Base-by-base conservation (phyloP, 345 rosid species). In the sweet orange (Citrus sinensis) region DNA sequence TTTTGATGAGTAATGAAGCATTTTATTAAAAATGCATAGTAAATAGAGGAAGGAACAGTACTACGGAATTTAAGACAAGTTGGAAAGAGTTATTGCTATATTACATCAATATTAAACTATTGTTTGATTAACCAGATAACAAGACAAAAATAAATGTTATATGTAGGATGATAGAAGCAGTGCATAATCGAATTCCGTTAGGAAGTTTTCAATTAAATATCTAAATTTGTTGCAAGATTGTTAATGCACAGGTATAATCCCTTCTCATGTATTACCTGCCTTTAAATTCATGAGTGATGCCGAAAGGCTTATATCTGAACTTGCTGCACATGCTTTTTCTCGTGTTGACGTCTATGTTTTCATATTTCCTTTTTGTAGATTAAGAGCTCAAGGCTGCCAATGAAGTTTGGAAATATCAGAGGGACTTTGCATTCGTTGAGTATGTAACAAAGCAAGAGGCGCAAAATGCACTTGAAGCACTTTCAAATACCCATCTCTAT, bases 371-470 rank as follows among this genome's bases (percentile, higher is more conserved):
- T 32, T 32, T 32, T 76, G 67, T 87, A 92, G 99, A 83, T 96
- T 80, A 96, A 94, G 89, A 89, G 97, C 83, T 75, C 91, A 76
- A 85, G 99, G 83, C 82, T 92, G 79, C 99, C 99, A 19, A 91
- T 81, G 93, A 94, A 89, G 69, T 88, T 89, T 67, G 93, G 92
- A 83, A 87, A 83, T 83, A 83, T 83, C 94, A 83, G 72, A 88
- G 97, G 67, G 99, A 98, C 49, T 96, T 82, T 84, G 98, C 93
- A 13, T 94, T 94, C 71, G 92, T 96, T 73, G 98, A 94, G 84
- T 94, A 78, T 58, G 83, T 94, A 69, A 91, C 99, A 24, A 96
- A 96, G 85, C 97, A 94, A 86, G 98, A 96, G 82, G 93, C 97
- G 4, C 87, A 83, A 75, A 96, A 89, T 81, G 98, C 98, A 32